Base-by-base conservation (phyloP, 352 stramenopile genomes). In the Pythium myriotylum region DNA sequence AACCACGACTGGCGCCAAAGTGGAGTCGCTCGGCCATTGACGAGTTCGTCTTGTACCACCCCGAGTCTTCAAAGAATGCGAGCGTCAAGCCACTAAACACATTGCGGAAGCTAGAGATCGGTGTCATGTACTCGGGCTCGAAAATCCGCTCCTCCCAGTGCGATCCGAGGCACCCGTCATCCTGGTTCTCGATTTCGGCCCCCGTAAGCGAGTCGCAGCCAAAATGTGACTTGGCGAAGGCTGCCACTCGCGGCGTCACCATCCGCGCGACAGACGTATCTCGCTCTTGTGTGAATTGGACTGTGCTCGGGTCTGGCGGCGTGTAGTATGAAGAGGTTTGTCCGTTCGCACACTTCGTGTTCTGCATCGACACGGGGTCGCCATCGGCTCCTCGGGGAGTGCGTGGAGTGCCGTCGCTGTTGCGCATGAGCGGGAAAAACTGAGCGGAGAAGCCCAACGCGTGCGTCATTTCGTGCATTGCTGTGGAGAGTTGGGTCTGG, bases 101-200 rank as follows among this genome's bases (percentile, higher is more conserved):
- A 45, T 94, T 93, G 9, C 77, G 81, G 49, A 84, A 90, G 50
- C 82, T 94, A 17, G 81, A 80, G 4, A 93, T 69, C 0, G 87
- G 80, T 4, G 76, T 83, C 85, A 95, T 94, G 67, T 90, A 89
- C 70, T 93, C 83, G 3, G 84, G 68, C 40, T 94, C 82, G 27
- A 94, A 94, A 37, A 94, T 74, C 1, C 87, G 73, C 60, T 94
- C 84, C 41, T 95, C 87, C 85, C 82, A 94, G 50, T 95, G 87
- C 2, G 81, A 92, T 0, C 87, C 87, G 2, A 92, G 54, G 48
- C 84, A 94, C 0, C 81, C 81, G 8, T 79, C 75, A 42, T 91
- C 77, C 47, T 93, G 81, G 29, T 81, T 86, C 58, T 95, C 87
- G 5, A 95, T 77, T 58, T 95, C 85, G 17, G 82, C 84, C 5